Conservation (phyloP, 495 filamentous ascomycete species). For the Penicillium alfredii region DNA sequence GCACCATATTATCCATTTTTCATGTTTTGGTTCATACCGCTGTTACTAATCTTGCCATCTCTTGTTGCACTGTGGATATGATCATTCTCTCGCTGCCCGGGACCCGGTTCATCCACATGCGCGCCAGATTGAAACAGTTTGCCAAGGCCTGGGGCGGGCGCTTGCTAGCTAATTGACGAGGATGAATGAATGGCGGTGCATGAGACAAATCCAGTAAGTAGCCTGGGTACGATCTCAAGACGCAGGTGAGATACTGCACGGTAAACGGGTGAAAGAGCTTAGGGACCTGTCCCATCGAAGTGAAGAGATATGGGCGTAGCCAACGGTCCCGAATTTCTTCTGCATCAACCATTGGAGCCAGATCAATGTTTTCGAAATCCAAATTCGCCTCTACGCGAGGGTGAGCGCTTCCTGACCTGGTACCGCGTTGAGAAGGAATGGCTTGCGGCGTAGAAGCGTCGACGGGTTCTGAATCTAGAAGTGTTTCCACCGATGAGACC, state of each 20-base stretch:
- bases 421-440: too few species aligned
- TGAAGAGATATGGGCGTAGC: constrained; percentile 35
- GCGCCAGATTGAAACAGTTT: constrained; percentile 38
- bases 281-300: constrained; percentile 25
- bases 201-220: constrained; percentile 22
- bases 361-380: constrained; percentile 11
- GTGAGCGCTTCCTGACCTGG: too few species aligned
- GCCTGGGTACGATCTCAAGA: constrained; percentile 35
- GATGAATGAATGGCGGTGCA: constrained; percentile 38
- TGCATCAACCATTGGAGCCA: constrained; percentile 31
- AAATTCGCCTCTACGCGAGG: too few species aligned
- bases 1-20: too few species aligned
- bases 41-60: constrained; percentile 31
- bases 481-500: too few species aligned
- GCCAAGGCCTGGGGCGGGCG: constrained; percentile 29
- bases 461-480: too few species aligned
- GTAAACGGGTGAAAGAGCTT: constrained; percentile 31
- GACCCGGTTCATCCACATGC: constrained; percentile 34
- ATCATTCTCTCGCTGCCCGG: constrained; percentile 36
- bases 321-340: constrained; percentile 31
- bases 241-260: constrained; percentile 31
- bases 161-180: constrained; percentile 17
- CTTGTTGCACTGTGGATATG: constrained; percentile 23
- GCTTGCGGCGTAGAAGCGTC: too few species aligned
- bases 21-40: constrained; percentile 11